A percentile compares a stretch with the other conserved stretches of the same genome.
Evolutionary conservation across 2,329 filamentous ascomycete species (phyloP).

Genomic region (Colletotrichum liriopes): DNA sequence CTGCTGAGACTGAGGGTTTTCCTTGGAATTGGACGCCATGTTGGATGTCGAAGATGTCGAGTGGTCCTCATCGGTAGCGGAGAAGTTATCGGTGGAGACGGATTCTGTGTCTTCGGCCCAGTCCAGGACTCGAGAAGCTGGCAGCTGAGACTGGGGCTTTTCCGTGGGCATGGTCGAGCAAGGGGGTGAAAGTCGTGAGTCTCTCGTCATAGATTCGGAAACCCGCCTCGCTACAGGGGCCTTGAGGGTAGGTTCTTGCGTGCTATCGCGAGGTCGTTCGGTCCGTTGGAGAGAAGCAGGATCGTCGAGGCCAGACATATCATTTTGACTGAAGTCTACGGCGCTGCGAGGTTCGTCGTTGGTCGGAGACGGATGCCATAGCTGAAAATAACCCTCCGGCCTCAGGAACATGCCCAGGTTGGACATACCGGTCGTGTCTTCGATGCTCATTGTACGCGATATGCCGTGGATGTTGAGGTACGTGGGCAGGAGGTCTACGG

Average conservation of each 20-base stretch:
- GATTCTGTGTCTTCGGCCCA: slow-evolving; percentile 41
- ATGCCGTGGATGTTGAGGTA: slow-evolving; percentile 61
- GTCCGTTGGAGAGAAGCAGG: background rate
- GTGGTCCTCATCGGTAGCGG: slow-evolving; percentile 19
- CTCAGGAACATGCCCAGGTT: slow-evolving; percentile 54
- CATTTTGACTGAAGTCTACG: background rate
- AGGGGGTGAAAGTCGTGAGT: background rate
- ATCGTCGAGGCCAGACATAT: background rate
- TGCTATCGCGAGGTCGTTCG: background rate
- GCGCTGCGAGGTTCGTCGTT: background rate
- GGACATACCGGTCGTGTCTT: slow-evolving; percentile 56
- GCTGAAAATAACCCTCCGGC: slow-evolving; percentile 40
- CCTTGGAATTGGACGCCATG: background rate
- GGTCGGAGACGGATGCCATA: slow-evolving; percentile 8
- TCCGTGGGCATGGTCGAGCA: background rate
- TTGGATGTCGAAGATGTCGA: slow-evolving; percentile 19
- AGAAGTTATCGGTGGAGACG: slow-evolving; percentile 37
- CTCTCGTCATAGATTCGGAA: background rate
- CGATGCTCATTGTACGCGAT: slow-evolving; percentile 57
- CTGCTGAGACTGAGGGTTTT: slow-evolving; percentile 2
- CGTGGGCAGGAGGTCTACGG: slow-evolving; percentile 66
- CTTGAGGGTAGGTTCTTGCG: background rate
- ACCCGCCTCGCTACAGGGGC: background rate
- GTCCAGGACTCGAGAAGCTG: slow-evolving; percentile 19
- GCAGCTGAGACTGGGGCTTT: background rate